phyloP scores from a whole-genome alignment of 2,329 filamentous ascomycete species.

The Calonectria naviculata region DNA sequence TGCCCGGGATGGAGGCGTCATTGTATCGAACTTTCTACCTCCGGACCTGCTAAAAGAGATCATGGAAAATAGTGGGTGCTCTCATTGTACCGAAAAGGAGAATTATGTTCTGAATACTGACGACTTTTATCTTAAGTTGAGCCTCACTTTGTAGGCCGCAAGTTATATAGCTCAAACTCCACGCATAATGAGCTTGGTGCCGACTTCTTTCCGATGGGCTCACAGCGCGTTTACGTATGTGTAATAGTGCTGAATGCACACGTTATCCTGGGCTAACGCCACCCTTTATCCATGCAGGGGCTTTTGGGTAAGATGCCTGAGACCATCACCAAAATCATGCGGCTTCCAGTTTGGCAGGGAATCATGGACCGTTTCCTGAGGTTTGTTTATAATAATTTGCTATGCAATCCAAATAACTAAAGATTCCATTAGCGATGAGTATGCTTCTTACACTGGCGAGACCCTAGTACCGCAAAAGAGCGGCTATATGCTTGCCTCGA shows the following conservation, averaged over 20 bases:
- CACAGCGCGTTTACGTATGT: neutral
- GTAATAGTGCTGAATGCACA: neutral
- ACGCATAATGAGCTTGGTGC: neutral
- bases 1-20: neutral
- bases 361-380: neutral
- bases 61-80: neutral
- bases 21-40: neutral
- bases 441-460: neutral
- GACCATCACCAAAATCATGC: neutral
- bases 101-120: neutral
- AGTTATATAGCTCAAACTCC: neutral
- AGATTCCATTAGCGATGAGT: neutral
- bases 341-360: neutral
- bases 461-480: neutral
- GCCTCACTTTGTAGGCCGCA: neutral
- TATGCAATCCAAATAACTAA: neutral
- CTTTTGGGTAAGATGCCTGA: neutral
- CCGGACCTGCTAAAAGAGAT: neutral
- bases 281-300: neutral
- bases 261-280: neutral
- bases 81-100: fast-evolving
- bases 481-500: neutral
- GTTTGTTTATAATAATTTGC: neutral
- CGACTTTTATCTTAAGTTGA: neutral
- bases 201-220: neutral